Percentiles rank a stretch among this genome's conserved stretches.
These are phyloP conservation scores for Penstemon barbatus DNA, from an alignment of 257 asterid genomes.

Conservation along the genomic window DNA sequence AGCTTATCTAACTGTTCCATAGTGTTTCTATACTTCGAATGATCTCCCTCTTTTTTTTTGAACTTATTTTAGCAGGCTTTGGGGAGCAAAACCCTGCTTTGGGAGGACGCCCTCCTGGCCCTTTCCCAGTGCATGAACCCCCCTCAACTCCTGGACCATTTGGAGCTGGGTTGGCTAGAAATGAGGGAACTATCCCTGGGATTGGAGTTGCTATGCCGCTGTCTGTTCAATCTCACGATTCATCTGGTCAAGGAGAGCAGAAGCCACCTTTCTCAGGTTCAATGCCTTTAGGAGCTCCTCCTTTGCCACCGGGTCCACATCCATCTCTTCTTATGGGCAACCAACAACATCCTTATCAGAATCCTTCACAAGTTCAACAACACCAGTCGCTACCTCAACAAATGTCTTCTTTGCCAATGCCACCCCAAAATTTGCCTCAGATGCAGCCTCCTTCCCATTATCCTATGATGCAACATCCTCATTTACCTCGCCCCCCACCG, in stretches of 20 bases:
- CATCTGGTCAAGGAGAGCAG: constrained; percentile 82
- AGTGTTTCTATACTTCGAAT: background rate
- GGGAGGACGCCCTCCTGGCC: constrained; percentile 60
- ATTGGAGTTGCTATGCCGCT: constrained; percentile 98
- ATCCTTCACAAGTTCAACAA: constrained; percentile 58
- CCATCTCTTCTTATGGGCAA: constrained; percentile 78
- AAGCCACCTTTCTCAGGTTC: constrained; percentile 52
- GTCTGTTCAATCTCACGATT: constrained; percentile 61
- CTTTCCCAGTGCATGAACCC: constrained; percentile 62
- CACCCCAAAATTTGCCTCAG: constrained; percentile 64
- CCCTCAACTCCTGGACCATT: constrained; percentile 84
- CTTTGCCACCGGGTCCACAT: constrained; percentile 97
- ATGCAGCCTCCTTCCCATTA: constrained; percentile 70
- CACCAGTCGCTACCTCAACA: constrained; percentile 64
- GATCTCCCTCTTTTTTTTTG: background rate
- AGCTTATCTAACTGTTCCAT: background rate
- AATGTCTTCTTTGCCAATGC: constrained; percentile 60
- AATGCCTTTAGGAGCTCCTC: constrained; percentile 75
- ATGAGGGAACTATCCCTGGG: constrained; percentile 97
- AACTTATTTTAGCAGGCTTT: constrained; percentile 48
- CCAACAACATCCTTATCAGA: constrained; percentile 85
- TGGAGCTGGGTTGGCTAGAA: constrained; percentile 75
- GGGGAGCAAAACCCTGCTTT: constrained; percentile 61
- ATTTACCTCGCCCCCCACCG: constrained; percentile 77
- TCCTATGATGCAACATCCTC: constrained; percentile 75